Evolutionary conservation across 2,329 filamentous ascomycete genomes (phyloP).

Genomic region (Clarireedia monteithiana): DNA sequence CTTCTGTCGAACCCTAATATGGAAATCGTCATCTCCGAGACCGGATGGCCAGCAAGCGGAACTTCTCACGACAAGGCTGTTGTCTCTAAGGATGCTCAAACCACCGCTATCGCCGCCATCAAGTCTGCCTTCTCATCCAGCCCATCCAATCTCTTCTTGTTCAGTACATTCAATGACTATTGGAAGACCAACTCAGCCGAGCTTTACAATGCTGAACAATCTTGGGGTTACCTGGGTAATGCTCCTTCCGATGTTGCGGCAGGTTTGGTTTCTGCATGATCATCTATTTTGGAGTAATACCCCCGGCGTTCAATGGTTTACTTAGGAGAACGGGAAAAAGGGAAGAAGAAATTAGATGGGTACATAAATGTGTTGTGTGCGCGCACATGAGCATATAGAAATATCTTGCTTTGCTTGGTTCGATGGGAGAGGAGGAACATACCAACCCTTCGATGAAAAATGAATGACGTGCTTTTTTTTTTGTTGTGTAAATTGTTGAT

Average conservation of each 20-base stretch:
- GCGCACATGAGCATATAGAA: background rate
- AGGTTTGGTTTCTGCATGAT: constrained; percentile 1
- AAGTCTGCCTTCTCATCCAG: constrained; percentile 47
- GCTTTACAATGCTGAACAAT: constrained; percentile 67
- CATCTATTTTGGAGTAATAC: background rate
- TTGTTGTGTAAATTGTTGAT: background rate
- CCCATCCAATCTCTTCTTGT: constrained; percentile 54
- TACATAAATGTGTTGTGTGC: background rate
- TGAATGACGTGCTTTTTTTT: background rate
- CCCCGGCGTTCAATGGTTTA: background rate
- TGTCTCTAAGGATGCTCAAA: constrained; percentile 60
- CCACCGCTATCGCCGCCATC: constrained; percentile 56
- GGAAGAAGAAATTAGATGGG: background rate
- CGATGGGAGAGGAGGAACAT: background rate
- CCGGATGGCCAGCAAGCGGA: constrained; percentile 74
- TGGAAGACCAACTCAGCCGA: constrained; percentile 63
- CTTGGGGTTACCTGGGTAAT: constrained; percentile 57
- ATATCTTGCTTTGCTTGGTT: background rate
- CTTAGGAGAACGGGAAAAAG: background rate
- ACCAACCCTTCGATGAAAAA: background rate
- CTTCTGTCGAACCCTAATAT: constrained; percentile 41
- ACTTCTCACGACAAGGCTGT: constrained; percentile 58
- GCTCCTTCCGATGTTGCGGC: constrained; percentile 17
- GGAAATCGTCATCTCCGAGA: constrained; percentile 68
- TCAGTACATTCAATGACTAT: constrained; percentile 69